phyloP scores from a whole-genome alignment of 2,329 filamentous ascomycete species.

The Aureobasidium vineae region DNA sequence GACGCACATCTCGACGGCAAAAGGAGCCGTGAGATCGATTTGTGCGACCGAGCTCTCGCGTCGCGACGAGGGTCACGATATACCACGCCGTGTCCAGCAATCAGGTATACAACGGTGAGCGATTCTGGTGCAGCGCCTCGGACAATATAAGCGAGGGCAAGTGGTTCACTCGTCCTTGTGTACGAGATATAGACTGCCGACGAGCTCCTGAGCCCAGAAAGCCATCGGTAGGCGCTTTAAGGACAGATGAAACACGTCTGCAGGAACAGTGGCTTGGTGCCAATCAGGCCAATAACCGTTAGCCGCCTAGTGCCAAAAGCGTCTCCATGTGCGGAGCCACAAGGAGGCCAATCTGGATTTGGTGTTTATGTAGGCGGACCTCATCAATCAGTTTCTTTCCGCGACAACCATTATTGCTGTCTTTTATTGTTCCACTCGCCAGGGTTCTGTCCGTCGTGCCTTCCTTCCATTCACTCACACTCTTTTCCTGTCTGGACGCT shows the following conservation, averaged over 20 bases:
- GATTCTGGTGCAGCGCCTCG: background rate
- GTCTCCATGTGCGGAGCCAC: constrained; percentile 12
- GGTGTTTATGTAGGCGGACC: constrained; percentile 23
- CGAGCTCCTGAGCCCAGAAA: constrained; percentile 5
- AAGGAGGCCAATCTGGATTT: constrained; percentile 19
- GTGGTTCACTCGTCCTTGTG: background rate
- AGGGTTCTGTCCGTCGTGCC: background rate
- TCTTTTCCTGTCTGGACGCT: constrained; percentile 9
- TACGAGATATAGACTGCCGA: constrained; percentile 12
- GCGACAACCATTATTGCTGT: constrained; percentile 18
- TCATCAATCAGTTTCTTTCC: constrained; percentile 17
- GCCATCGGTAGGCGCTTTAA: constrained; percentile 3
- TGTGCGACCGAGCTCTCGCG: constrained; percentile 11
- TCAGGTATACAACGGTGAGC: background rate
- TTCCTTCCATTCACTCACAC: constrained; percentile 13
- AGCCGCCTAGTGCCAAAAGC: constrained; percentile 16
- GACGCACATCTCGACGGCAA: constrained; percentile 16
- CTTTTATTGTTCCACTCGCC: constrained; percentile 23
- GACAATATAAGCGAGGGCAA: background rate
- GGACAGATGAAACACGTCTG: constrained; percentile 20
- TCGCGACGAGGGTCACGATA: constrained; percentile 18
- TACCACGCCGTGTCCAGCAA: constrained; percentile 1
- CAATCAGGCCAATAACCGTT: constrained; percentile 24
- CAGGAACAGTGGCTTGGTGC: constrained; percentile 25
- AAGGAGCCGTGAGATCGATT: constrained; percentile 9